These are phyloP conservation scores for Debaryomyces tyrocola DNA, from an alignment of 805 yeast genomes.

Conservation along the genomic window DNA sequence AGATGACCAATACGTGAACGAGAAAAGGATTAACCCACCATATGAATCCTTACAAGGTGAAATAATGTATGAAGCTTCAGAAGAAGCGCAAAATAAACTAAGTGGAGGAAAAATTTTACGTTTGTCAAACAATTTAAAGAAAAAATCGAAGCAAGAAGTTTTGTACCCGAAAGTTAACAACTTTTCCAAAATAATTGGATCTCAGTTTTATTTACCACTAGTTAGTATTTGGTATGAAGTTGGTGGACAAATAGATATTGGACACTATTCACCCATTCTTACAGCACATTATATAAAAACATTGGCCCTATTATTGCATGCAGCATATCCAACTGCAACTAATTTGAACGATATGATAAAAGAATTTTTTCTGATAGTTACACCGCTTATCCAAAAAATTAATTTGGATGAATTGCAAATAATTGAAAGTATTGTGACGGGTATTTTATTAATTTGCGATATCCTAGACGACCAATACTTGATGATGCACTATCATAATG, in stretches of 20 bases:
- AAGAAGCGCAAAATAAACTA: conserved; percentile 30
- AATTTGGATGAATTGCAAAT: conserved; percentile 30
- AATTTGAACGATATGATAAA: conserved; percentile 56
- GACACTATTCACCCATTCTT: conserved; percentile 54
- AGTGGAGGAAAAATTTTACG: conserved; percentile 44
- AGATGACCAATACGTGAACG: neutral
- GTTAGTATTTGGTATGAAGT: conserved; percentile 51
- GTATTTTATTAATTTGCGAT: conserved; percentile 34
- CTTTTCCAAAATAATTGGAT: conserved; percentile 46
- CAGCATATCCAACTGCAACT: conserved; percentile 55
- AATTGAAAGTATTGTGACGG: conserved; percentile 40
- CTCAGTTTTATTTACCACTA: conserved; percentile 54
- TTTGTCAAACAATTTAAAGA: conserved; percentile 36
- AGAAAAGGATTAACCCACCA: neutral
- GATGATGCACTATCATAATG: conserved; percentile 19
- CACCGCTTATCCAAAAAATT: conserved; percentile 18
- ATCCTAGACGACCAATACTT: conserved; percentile 28
- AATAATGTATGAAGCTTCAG: conserved; percentile 30
- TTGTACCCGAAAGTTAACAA: conserved; percentile 20
- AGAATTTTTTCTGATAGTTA: conserved; percentile 46
- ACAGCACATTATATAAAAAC: conserved; percentile 61
- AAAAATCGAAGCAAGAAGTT: conserved; percentile 4
- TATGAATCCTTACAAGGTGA: conserved; percentile 26
- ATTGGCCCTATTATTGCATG: conserved; percentile 53
- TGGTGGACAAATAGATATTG: conserved; percentile 44